Percentiles rank a stretch among this genome's conserved stretches.
Evolutionary conservation across 192 early-diverging fungal species (phyloP).

Genomic region (Coemansia sp.): DNA sequence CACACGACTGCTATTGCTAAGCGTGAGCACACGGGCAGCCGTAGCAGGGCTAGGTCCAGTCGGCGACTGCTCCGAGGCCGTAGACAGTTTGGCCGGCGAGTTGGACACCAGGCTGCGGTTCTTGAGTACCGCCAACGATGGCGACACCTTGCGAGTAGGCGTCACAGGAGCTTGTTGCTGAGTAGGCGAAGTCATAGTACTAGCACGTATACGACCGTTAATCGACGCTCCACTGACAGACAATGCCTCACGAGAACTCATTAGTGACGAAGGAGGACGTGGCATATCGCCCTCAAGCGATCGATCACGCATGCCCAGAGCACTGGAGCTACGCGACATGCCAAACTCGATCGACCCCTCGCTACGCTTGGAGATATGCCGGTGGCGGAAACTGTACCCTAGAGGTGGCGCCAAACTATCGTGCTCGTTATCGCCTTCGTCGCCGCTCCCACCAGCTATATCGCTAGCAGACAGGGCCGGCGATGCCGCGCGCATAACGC

Average conservation of each 20-base stretch:
- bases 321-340: constrained; percentile 22
- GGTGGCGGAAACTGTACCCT: constrained; percentile 10
- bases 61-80: background rate
- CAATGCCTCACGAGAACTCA: constrained; percentile 29
- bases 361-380: constrained; percentile 47
- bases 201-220: constrained; percentile 46
- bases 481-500: constrained; percentile 36
- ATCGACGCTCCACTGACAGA: constrained; percentile 35
- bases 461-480: constrained; percentile 22
- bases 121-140: constrained; percentile 44
- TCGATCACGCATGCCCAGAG: constrained; percentile 24
- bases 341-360: constrained; percentile 34
- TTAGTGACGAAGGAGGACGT: constrained; percentile 22
- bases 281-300: constrained; percentile 11
- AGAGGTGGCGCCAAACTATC: constrained; percentile 5
- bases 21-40: constrained; percentile 6
- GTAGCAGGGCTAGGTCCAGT: constrained; percentile 9
- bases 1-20: constrained; percentile 21
- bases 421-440: constrained; percentile 27
- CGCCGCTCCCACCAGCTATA: constrained; percentile 12
- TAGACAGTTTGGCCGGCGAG: constrained; percentile 29
- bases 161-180: constrained; percentile 10
- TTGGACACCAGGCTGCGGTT: constrained; percentile 47
- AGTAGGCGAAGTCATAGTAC: constrained; percentile 14
- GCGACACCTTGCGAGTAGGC: constrained; percentile 44